Evolutionary conservation across 768 basidiomycete genomes (phyloP), one percentile per base, ranked within the genome.

Genomic region (Coprinopsis sp.): DNA sequence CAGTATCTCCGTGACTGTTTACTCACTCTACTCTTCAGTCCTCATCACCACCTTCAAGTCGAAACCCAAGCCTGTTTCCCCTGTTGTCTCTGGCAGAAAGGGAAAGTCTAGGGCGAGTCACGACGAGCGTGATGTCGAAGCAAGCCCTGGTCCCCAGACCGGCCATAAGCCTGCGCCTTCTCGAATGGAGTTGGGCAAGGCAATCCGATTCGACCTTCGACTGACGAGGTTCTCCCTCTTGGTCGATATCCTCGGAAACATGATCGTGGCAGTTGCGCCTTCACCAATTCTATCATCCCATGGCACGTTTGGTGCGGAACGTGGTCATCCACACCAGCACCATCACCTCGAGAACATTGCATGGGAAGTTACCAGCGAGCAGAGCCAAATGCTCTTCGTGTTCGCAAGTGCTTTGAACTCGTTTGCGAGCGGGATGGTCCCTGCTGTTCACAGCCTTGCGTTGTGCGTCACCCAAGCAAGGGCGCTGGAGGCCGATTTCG

Each of bases 381-480:
- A 60, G 34, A 71, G 66, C 16, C 70, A 81, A 55, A 58, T 68
- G 27, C 48, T 81, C 45, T 91, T 91, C 61, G 71, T 87, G 5
- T 64, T 73, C 3, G 72, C 81, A 11, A 81, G 81, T 11, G 73
- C 74, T 6, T 57, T 89, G 53, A 73, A 76, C 42, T 73, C 74
- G 44, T 66, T 86, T 44, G 84, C 84, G n/a, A 74, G 78, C 14
- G 89, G 87, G 2, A 67, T 79, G 28, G 63, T 75, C 30, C 88
- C 89, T n/a, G 79, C 84, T 6, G 63, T 77, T 30, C 82, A 88
- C 33, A 86, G 84, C 57, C 67, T 91, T 38, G 85, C 85, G 11
- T 61, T 91, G 33, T 84, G 78, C 53, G 78, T 87, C 44, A 48
- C 70, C 49, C 76, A 79, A 52, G 64, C 68, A 13, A 64, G 78